Percentiles rank a stretch among this genome's conserved stretches.
phyloP scores from a whole-genome alignment of 371 early-diverging fungal species.

The Zychaea mexicana region DNA sequence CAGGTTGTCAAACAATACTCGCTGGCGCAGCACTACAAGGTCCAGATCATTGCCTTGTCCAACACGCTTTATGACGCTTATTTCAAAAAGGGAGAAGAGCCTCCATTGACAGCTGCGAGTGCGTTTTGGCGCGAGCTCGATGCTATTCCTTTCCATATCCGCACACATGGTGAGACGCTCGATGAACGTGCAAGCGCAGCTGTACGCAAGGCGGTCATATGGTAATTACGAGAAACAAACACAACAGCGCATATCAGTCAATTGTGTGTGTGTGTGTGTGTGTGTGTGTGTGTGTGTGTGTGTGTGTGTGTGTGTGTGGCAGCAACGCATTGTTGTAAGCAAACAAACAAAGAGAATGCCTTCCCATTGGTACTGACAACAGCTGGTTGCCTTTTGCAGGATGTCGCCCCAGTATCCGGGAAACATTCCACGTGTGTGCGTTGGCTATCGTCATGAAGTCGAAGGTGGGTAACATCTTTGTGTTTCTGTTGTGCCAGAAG shows the following conservation, averaged over 20 bases:
- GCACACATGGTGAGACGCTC: conserved; percentile 55
- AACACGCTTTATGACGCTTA: conserved; percentile 24
- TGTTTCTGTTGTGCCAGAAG: no score
- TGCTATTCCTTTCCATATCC: conserved; percentile 68
- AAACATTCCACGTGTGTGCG: conserved; percentile 70
- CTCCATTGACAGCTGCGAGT: conserved; percentile 45
- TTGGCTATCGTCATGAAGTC: conserved; percentile 73
- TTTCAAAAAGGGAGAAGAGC: conserved; percentile 19
- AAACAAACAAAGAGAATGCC: no score
- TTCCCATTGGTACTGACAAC: no score
- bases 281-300: no score
- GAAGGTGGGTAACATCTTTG: conserved; percentile 37
- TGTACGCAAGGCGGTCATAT: conserved; percentile 69
- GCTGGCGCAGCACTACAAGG: conserved; percentile 52
- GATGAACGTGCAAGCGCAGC: conserved; percentile 79
- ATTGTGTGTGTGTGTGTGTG: conserved; percentile 3
- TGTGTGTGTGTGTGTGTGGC: no score
- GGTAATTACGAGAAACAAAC: conserved; percentile 32
- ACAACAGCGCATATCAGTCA: not conserved
- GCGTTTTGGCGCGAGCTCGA: conserved; percentile 79
- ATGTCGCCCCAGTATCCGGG: conserved; percentile 73
- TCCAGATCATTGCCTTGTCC: conserved; percentile 55
- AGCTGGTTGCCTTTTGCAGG: no score
- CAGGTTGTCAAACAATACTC: conserved; percentile 46
- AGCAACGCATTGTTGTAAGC: no score